Percentiles rank a stretch among this genome's conserved stretches.
phyloP scores from a whole-genome alignment of 495 filamentous ascomycete species.

The Talaromyces liani region DNA sequence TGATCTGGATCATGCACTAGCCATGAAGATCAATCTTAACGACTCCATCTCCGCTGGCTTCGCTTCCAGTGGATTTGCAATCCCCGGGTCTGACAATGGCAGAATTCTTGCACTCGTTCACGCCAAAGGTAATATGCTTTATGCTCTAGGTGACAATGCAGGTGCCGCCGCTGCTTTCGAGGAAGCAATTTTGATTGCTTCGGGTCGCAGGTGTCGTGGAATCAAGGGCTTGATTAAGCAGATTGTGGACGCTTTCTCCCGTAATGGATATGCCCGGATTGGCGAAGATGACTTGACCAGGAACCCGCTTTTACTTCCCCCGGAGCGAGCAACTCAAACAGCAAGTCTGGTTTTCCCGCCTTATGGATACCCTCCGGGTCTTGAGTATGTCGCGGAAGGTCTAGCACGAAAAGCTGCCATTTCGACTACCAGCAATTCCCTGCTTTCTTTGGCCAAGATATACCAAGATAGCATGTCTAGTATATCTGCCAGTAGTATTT shows the following conservation, averaged over 20 bases:
- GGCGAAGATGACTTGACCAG: slow-evolving; percentile 22
- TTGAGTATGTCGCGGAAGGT: slow-evolving; percentile 66
- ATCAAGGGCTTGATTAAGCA: slow-evolving; percentile 75
- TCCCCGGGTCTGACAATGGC: slow-evolving; percentile 85
- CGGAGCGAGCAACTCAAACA: slow-evolving; percentile 77
- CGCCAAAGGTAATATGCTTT: slow-evolving; percentile 97
- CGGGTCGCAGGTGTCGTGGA: slow-evolving; percentile 62
- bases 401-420: slow-evolving; percentile 72
- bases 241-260: slow-evolving; percentile 64
- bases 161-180: slow-evolving; percentile 88
- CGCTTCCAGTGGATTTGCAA: slow-evolving; percentile 77
- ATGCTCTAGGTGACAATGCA: slow-evolving; percentile 77
- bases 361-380: slow-evolving; percentile 74
- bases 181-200: slow-evolving; percentile 84
- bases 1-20: slow-evolving; percentile 28
- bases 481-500: slow-evolving; percentile 50
- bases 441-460: slow-evolving; percentile 94
- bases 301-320: slow-evolving; percentile 70
- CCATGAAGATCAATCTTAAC: slow-evolving; percentile 19
- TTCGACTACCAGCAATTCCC: slow-evolving; percentile 90
- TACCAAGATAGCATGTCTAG: slow-evolving; percentile 97
- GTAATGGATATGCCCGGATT: slow-evolving; percentile 17
- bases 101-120: slow-evolving; percentile 88
- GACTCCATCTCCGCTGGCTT: slow-evolving; percentile 47
- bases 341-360: slow-evolving; percentile 75